Evolutionary conservation across 2,329 filamentous ascomycete genomes (phyloP), one percentile per base, ranked within the genome.

Genomic region (Stemphylium lycopersici): DNA sequence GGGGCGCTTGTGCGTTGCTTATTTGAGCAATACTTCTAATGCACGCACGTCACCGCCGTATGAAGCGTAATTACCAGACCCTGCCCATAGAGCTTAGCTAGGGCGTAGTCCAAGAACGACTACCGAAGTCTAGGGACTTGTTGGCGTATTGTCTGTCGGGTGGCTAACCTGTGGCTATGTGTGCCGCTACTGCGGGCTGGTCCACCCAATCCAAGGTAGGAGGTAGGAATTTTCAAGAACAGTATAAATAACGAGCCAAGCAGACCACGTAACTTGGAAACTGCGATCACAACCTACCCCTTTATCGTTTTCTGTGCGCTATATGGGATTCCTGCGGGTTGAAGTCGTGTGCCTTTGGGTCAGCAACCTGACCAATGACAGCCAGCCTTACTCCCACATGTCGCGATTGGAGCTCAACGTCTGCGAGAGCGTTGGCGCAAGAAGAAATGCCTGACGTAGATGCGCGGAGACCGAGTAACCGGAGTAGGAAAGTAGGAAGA

Each of bases 311-410:
- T 29, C 8, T 10, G 26, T 29, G 26, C 26, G 26, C 26, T 29
- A 29, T 36, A 36, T 36, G 33, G 33, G 7, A 22, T 36, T 22
- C 6, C n/a, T 22, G 38, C 20, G 31, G 7, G 31, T 7, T 32
- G 24, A 22, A 42, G 37, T 37, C n/a, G 7, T 18, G 33, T 36
- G 33, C n/a, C 33, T 36, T 36, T 18, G 34, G 24, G 24, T n/a
- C 5, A 37, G 33, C 34, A 34, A 29, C 18, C 33, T 49, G 43
- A 40, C 56, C 54, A 62, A 62, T 62, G 31, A 33, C 20, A 46
- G 18, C 26, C 18, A 31, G n/a, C 26, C 29, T 24, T n/a, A 22
- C 34, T 31, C 37, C 24, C 57, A 60, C 32, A 42, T 16, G 50
- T 48, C 22, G 43, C 36, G 12, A 34, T 7, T 31, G n/a, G 29